Evolutionary conservation across 148 eudicot species (phyloP).

Genomic region (Gaultheria prostrata): DNA sequence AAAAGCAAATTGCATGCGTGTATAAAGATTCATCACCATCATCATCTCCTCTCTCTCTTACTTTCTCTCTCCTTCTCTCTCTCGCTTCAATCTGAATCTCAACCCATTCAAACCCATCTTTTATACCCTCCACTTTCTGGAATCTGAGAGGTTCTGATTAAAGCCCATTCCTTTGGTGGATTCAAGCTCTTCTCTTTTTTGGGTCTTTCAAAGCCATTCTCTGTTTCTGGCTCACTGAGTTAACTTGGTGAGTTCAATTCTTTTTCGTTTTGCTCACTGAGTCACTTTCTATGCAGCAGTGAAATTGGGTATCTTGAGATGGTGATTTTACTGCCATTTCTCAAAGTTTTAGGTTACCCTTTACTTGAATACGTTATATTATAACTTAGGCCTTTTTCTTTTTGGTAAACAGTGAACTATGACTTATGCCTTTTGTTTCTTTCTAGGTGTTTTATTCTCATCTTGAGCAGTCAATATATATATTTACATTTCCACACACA

Average conservation of each 20-base stretch:
- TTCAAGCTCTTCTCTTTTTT: conserved; percentile 11
- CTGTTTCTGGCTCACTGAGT: background rate
- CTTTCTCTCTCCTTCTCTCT: conserved; percentile 16
- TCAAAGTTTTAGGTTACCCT: conserved; percentile 33
- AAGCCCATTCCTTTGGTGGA: conserved; percentile 21
- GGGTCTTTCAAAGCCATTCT: background rate
- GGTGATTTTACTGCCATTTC: conserved; percentile 27
- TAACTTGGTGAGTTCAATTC: background rate
- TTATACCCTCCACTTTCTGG: conserved; percentile 23
- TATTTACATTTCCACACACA: conserved; percentile 25
- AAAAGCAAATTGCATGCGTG: conserved; percentile 68
- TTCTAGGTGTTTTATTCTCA: conserved; percentile 48
- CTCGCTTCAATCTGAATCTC: conserved; percentile 15
- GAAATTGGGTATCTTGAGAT: conserved; percentile 25
- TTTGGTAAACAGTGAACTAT: too few species aligned
- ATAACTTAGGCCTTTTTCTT: background rate
- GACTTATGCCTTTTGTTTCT: conserved; percentile 31
- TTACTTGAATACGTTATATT: conserved; percentile 15
- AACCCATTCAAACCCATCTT: conserved; percentile 12
- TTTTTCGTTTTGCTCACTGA: background rate
- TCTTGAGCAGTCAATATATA: conserved; percentile 44
- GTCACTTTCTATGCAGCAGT: conserved; percentile 31
- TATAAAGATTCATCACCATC: conserved; percentile 46
- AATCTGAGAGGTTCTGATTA: conserved; percentile 13
- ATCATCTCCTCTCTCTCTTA: conserved; percentile 16